Conservation (phyloP, 805 yeast genomes). For the Candida stauntonica region DNA sequence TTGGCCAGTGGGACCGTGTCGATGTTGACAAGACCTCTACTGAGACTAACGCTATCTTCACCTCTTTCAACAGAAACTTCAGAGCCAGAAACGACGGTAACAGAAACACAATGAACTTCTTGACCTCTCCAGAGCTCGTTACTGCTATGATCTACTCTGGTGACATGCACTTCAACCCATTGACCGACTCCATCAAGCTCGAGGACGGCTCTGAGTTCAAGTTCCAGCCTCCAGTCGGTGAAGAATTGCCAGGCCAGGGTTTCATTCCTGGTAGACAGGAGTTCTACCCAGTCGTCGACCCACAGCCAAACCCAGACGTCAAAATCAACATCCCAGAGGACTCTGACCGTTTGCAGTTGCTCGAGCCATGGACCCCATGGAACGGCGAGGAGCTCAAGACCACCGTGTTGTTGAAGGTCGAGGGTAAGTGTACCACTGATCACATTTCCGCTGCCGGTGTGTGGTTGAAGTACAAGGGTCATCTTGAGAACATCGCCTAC, state of each 20-base stretch:
- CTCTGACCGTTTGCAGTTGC: conserved; percentile 87
- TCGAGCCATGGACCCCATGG: conserved; percentile 89
- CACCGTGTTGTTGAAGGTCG: conserved; percentile 79
- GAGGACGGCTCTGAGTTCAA: conserved; percentile 69
- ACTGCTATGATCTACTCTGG: conserved; percentile 97
- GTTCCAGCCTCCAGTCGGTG: conserved; percentile 77
- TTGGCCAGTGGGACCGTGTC: conserved; percentile 98
- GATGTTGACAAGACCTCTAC: conserved; percentile 72
- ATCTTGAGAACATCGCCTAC: conserved; percentile 89
- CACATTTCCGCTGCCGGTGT: conserved; percentile 99
- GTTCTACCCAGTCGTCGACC: conserved; percentile 71
- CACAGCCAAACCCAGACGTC: conserved; percentile 57
- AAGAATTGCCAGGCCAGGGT: conserved; percentile 77
- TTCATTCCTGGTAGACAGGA: conserved; percentile 70
- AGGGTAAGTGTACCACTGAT: conserved; percentile 98
- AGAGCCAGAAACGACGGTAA: conserved; percentile 98
- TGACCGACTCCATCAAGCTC: conserved; percentile 75
- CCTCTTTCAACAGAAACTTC: conserved; percentile 97
- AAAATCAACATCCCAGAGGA: conserved; percentile 70
- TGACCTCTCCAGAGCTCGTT: conserved; percentile 98
- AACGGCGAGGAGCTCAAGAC: conserved; percentile 76
- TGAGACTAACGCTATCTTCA: conserved; percentile 93
- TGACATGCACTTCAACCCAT: conserved; percentile 85
- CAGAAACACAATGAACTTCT: conserved; percentile 94
- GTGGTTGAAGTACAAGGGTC: conserved; percentile 98